These are phyloP conservation scores for Orbilia javanica DNA, from an alignment of 2,329 filamentous ascomycete genomes.

Conservation along the genomic window DNA sequence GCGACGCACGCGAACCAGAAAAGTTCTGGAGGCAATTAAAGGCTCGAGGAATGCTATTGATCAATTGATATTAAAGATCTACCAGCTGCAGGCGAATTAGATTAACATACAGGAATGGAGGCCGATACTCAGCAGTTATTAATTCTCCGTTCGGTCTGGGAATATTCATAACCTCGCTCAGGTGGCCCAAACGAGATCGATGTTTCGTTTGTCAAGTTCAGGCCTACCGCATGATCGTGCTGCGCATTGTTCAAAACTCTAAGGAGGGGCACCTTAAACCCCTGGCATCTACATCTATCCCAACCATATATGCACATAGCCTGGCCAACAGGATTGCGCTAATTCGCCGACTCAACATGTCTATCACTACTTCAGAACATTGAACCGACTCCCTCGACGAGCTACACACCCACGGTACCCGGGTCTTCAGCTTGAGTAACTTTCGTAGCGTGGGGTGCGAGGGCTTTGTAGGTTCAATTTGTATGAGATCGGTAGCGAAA, in stretches of 20 bases:
- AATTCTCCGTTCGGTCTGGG: neutral
- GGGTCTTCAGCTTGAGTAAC: too few relatives aligned
- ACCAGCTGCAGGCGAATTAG: too few relatives aligned
- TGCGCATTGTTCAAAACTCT: neutral
- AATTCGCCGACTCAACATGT: neutral
- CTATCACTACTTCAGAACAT: too few relatives aligned
- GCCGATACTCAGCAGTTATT: neutral
- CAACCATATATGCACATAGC: neutral
- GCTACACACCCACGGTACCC: slow-evolving; percentile 11
- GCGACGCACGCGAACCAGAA: neutral
- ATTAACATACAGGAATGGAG: neutral
- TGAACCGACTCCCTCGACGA: slow-evolving; percentile 19
- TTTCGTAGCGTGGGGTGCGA: too few relatives aligned
- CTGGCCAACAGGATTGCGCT: neutral
- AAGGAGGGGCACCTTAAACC: neutral
- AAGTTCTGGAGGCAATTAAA: neutral
- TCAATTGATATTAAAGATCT: neutral
- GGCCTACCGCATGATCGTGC: slow-evolving; percentile 3
- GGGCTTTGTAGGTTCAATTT: too few relatives aligned
- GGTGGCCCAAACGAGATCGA: neutral
- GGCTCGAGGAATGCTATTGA: neutral
- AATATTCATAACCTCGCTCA: neutral
- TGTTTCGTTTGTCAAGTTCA: neutral
- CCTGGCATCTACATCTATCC: slow-evolving; percentile 3
- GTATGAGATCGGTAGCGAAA: too few relatives aligned